Evolutionary conservation across 2,329 filamentous ascomycete species (phyloP), one percentile per base, ranked within the genome.

Genomic region (Paradendryphiella salina): DNA sequence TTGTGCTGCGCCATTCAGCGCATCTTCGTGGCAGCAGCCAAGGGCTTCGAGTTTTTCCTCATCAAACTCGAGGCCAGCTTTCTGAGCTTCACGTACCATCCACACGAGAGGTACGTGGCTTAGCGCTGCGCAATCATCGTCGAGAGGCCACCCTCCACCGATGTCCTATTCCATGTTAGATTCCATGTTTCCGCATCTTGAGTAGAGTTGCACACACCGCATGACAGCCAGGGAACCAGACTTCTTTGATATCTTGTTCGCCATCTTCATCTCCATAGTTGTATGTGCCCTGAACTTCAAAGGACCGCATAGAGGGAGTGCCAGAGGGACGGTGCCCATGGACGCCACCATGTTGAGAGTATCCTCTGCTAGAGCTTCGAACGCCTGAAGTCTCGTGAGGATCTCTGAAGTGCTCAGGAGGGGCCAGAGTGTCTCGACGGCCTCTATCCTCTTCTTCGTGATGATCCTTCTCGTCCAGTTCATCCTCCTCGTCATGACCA

Each of bases 171-270:
- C 6, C 1, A 17, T 23, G 21, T 66, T 40, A 65, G 55, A 41
- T 17, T 32, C n/a, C 7, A 14, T 33, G 17, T 20, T 3, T 15
- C 20, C 7, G 4, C 10, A 11, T 31, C 3, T 17, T 14, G 21
- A 14, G 15, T 11, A 20, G 11, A 18, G 3, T 10, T 11, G 13
- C 1, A 64, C 68, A 60, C 56, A 74, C 72, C 1, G 84, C 89
- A 56, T 95, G 89, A 9, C 86, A 85, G 7, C 89, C 89, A 0
- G 88, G 80, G 63, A 94, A 94, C 86, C 87, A 89, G 0, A 93
- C 82, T 63, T 94, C 89, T 52, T 89, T 82, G 39, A 93, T 87
- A 59, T 93, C 87, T 64, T 92, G 88, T 1, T 80, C 77, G 0
- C 76, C 76, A 5, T 77, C 75, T 0, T 76, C 71, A 11, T 68